These are phyloP conservation scores for Isabelozyma gotoi DNA, from an alignment of 805 yeast species.

Conservation along the genomic window DNA sequence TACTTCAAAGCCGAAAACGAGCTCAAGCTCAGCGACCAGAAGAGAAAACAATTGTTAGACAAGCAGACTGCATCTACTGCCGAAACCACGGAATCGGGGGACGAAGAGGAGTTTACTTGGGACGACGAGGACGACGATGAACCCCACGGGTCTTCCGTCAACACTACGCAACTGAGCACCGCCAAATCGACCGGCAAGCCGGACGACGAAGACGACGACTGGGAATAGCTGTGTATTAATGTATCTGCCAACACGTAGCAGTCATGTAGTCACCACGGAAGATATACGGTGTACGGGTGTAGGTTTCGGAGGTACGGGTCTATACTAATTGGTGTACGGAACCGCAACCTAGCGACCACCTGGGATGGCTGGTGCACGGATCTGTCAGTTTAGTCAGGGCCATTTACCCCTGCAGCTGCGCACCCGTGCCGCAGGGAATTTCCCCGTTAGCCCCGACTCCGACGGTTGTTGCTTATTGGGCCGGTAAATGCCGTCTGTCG, in stretches of 20 bases:
- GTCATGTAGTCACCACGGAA: no score
- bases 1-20: slow-evolving; percentile 57
- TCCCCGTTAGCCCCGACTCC: no score
- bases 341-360: no score
- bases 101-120: slow-evolving; percentile 50
- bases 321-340: neutral
- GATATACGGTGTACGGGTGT: neutral
- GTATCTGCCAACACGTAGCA: no score
- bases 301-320: no score
- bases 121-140: slow-evolving; percentile 51
- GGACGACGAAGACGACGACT: slow-evolving; percentile 51
- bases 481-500: no score
- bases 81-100: slow-evolving; percentile 29
- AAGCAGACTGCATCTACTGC: slow-evolving; percentile 15
- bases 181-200: slow-evolving; percentile 5
- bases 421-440: no score
- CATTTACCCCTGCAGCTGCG: no score
- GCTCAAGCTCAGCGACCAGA: slow-evolving; percentile 60
- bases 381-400: no score
- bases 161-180: slow-evolving; percentile 5
- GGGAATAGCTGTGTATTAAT: slow-evolving; percentile 53
- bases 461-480: no score
- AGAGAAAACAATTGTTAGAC: slow-evolving; percentile 62
- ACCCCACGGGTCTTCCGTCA: slow-evolving; percentile 6
- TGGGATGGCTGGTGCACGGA: no score